phyloP scores from a whole-genome alignment of 768 basidiomycete species.

The Agaricus subrufescens region DNA sequence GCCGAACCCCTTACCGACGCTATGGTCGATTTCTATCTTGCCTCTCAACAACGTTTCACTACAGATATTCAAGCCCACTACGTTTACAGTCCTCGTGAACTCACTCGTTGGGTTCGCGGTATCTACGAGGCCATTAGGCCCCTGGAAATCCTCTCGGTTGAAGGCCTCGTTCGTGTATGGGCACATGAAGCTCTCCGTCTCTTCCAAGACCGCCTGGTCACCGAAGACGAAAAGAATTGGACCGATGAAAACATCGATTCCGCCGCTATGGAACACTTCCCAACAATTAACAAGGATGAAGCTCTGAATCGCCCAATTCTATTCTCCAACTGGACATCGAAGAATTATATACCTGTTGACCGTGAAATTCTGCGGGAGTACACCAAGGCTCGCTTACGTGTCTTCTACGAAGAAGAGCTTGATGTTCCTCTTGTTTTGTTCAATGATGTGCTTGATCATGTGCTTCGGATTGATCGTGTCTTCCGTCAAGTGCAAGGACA shows the following conservation, averaged over 20 bases:
- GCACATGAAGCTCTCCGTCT: constrained; percentile 95
- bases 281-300: constrained; percentile 83
- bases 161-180: constrained; percentile 96
- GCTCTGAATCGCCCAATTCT: constrained; percentile 87
- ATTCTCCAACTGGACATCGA: constrained; percentile 99
- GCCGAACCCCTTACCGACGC: constrained; percentile 94
- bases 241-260: constrained; percentile 90
- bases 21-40: constrained; percentile 94
- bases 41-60: constrained; percentile 92
- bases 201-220: constrained; percentile 95
- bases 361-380: constrained; percentile 92
- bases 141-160: constrained; percentile 87
- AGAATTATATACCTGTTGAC: constrained; percentile 93
- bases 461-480: constrained; percentile 95
- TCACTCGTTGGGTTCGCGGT: constrained; percentile 96
- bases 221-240: constrained; percentile 90
- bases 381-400: constrained; percentile 90
- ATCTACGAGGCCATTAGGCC: constrained; percentile 96
- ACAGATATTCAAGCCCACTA: constrained; percentile 98
- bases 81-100: constrained; percentile 97
- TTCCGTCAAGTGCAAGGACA: constrained; percentile 99
- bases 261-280: constrained; percentile 87
- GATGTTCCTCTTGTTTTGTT: constrained; percentile 97
- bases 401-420: constrained; percentile 99
- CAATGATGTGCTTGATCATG: constrained; percentile 98